Conservation (phyloP, 805 yeast genomes). For the Candida rishiriensis region DNA sequence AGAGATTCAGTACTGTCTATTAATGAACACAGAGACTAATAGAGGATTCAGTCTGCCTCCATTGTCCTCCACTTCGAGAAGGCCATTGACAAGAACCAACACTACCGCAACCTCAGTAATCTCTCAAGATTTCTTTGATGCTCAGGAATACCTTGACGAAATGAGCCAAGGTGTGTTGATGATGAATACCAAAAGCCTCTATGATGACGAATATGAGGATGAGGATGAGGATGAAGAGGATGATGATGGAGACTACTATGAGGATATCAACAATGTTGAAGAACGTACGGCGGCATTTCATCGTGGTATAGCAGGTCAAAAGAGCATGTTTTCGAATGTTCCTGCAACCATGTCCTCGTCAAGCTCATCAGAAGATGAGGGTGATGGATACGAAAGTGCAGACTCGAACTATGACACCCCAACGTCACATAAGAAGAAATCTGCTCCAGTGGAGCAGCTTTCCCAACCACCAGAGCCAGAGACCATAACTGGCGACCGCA, state of each 20-base stretch:
- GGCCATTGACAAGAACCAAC: constrained; percentile 22
- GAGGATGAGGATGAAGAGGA: constrained; percentile 4
- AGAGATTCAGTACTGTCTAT: constrained; percentile 18
- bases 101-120: constrained; percentile 33
- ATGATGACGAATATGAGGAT: constrained; percentile 14
- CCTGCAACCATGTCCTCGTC: no score
- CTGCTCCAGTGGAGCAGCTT: not conserved
- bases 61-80: constrained; percentile 18
- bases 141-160: constrained; percentile 55
- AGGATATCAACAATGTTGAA: not conserved
- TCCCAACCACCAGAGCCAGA: not conserved
- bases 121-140: constrained; percentile 61
- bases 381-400: not conserved
- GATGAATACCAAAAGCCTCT: constrained; percentile 32
- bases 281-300: no score
- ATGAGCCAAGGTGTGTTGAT: constrained; percentile 52
- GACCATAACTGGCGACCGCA: no score
- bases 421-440: not conserved
- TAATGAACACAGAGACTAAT: constrained; percentile 18
- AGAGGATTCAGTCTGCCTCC: constrained; percentile 20
- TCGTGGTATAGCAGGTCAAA: not conserved
- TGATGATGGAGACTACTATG: constrained; percentile 13
- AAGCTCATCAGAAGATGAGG: not conserved
- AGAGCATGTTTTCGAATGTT: not conserved
- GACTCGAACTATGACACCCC: not conserved